These are phyloP conservation scores for Heterobasidion irregulare DNA, from an alignment of 1,284 basidiomycete species.

Conservation along the genomic window DNA sequence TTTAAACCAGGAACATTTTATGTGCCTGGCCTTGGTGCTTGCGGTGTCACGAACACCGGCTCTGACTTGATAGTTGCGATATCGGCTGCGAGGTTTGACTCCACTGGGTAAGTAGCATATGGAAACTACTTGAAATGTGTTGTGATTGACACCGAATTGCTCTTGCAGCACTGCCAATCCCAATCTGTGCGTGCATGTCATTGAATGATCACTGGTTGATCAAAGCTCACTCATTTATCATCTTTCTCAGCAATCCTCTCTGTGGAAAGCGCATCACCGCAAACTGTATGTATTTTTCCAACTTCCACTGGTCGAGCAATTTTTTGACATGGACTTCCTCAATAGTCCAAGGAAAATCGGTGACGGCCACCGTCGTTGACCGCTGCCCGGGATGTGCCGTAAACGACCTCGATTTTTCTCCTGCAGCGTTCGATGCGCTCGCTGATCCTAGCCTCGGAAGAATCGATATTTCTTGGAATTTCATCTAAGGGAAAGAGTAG, in stretches of 20 bases:
- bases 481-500: background rate
- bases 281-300: slow-evolving; percentile 13
- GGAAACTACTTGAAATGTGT: background rate
- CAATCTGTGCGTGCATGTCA: background rate
- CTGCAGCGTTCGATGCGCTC: slow-evolving; percentile 37
- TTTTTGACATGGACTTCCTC: slow-evolving; percentile 12
- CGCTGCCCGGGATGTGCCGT: slow-evolving; percentile 47
- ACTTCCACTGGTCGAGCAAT: background rate
- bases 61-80: slow-evolving; percentile 25
- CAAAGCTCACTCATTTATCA: background rate
- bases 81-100: slow-evolving; percentile 21
- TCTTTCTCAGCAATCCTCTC: slow-evolving; percentile 19
- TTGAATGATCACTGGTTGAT: background rate
- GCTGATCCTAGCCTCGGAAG: slow-evolving; percentile 34
- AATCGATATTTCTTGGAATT: slow-evolving; percentile 40
- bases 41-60: slow-evolving; percentile 23
- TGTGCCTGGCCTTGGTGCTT: slow-evolving; percentile 26
- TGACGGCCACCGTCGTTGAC: slow-evolving; percentile 39
- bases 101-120: slow-evolving; percentile 17
- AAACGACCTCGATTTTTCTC: slow-evolving; percentile 50
- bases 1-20: slow-evolving; percentile 18
- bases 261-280: slow-evolving; percentile 19
- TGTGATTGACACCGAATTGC: background rate
- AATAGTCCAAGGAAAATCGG: slow-evolving; percentile 21
- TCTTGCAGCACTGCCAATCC: background rate